Evolutionary conservation across 108 stramenopile genomes (phyloP).

Genomic region (Fragilariopsis cylindrus): DNA sequence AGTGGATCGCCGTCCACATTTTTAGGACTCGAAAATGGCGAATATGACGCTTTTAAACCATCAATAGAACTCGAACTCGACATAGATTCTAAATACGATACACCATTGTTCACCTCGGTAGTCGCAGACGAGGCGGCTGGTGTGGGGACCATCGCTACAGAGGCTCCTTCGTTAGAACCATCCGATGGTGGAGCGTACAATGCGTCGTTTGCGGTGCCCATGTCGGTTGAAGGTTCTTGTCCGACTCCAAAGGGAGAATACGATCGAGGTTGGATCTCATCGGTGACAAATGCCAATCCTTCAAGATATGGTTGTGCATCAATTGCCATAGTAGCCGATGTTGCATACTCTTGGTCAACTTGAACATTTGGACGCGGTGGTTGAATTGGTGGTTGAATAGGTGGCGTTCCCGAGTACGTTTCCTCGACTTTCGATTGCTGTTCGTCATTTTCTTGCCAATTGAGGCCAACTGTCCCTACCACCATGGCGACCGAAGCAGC

Average conservation of each 20-base stretch:
- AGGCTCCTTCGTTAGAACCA: too few species aligned
- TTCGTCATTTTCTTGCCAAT: conserved; percentile 2
- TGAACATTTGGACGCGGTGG: not conserved
- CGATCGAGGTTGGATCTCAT: not conserved
- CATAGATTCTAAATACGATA: conserved; percentile 16
- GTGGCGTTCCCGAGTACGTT: not conserved
- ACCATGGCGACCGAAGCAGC: conserved; percentile 6
- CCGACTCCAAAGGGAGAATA: not conserved
- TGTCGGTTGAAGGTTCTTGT: too few species aligned
- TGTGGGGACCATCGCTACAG: not conserved
- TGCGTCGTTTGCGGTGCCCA: too few species aligned
- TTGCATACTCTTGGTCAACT: conserved; percentile 1
- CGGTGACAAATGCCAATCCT: not conserved
- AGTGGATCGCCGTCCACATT: not conserved
- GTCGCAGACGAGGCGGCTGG: not conserved
- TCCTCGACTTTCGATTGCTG: not conserved
- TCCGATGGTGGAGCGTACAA: too few species aligned
- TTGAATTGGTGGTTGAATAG: not conserved
- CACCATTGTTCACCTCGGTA: conserved; percentile 1
- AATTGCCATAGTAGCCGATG: conserved; percentile 10
- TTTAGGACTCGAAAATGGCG: conserved; percentile 5
- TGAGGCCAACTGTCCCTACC: not conserved
- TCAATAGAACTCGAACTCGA: not conserved
- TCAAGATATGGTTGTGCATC: not conserved
- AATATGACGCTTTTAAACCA: conserved; percentile 8